Evolutionary conservation across 179 eudicot species (phyloP).

Genomic region (Corrigiola litoralis): DNA sequence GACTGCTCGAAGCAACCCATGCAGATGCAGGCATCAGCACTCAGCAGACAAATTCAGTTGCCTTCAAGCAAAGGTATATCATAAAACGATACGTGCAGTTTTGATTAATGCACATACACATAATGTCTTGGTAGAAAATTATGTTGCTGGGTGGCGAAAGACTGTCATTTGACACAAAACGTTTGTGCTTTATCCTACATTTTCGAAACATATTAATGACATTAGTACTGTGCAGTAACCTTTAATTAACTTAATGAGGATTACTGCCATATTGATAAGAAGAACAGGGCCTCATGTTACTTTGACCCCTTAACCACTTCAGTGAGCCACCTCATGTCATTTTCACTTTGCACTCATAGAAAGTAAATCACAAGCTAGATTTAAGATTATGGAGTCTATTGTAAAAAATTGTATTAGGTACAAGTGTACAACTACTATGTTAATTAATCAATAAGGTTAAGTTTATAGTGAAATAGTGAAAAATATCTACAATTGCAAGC

Average conservation of each 20-base stretch:
- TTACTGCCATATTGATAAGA: too few species aligned
- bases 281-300: too few species aligned
- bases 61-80: background rate
- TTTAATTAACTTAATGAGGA: too few species aligned
- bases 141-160: too few species aligned
- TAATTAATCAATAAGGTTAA: conserved; percentile 6
- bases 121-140: too few species aligned
- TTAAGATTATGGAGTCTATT: background rate
- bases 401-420: conserved; percentile 15
- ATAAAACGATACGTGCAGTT: background rate
- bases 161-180: too few species aligned
- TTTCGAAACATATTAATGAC: too few species aligned
- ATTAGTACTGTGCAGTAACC: too few species aligned
- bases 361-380: background rate
- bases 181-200: too few species aligned
- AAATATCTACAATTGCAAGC: background rate
- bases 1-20: conserved; percentile 1
- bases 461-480: background rate
- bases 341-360: background rate
- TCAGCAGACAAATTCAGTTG: background rate
- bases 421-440: conserved; percentile 23
- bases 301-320: background rate
- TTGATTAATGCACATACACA: too few species aligned
- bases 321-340: background rate
- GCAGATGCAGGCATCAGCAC: too few species aligned